These are phyloP conservation scores for Metschnikowia koreensis DNA, from an alignment of 805 yeast genomes.

Conservation along the genomic window DNA sequence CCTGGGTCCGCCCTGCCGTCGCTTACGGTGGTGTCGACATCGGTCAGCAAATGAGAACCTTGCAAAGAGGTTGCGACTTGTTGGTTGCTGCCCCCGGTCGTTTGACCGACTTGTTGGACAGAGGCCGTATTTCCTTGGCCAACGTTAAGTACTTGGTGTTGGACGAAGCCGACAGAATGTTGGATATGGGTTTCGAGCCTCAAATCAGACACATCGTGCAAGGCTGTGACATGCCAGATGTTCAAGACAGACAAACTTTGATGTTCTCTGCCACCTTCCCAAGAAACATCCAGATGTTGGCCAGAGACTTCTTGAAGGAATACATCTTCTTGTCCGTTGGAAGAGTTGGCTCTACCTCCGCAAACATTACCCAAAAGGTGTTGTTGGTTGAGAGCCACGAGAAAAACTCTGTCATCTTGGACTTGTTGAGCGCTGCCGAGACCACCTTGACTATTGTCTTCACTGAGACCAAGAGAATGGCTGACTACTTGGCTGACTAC, in stretches of 20 bases:
- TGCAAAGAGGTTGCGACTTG: conserved; percentile 92
- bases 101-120: conserved; percentile 89
- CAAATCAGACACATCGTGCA: conserved; percentile 98
- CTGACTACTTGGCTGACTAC: conserved; percentile 91
- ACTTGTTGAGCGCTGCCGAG: conserved; percentile 73
- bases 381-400: conserved; percentile 93
- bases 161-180: conserved; percentile 99
- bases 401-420: conserved; percentile 84
- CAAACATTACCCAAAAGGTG: conserved; percentile 93
- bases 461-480: conserved; percentile 98
- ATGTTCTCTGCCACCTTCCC: conserved; percentile 99
- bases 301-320: conserved; percentile 94
- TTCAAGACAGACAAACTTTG: conserved; percentile 87
- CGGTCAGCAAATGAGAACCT: conserved; percentile 78
- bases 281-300: conserved; percentile 92
- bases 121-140: conserved; percentile 86
- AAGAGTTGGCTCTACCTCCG: conserved; percentile 98
- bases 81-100: conserved; percentile 99
- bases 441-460: conserved; percentile 88
- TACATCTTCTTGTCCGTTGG: conserved; percentile 97
- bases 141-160: conserved; percentile 91
- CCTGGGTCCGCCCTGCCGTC: conserved; percentile 96
- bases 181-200: conserved; percentile 99
- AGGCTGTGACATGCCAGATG: conserved; percentile 96
- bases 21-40: conserved; percentile 99